Percentiles rank a stretch among this genome's conserved stretches.
Conservation (phyloP, 1,284 basidiomycete genomes). For the Cerrena zonata region DNA sequence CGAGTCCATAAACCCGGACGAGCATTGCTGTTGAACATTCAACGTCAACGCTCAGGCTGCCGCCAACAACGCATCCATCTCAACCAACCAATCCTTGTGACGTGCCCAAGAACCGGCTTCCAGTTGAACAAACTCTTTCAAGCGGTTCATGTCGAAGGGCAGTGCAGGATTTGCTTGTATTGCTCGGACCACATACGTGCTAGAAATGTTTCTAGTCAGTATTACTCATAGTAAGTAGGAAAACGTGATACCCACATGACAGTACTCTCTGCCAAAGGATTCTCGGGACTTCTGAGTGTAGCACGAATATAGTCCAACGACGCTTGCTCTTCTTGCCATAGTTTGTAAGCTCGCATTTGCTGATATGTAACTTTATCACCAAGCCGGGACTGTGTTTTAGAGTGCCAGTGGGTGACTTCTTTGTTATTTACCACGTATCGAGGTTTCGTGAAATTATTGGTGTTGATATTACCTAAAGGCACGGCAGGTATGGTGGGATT, state of each 20-base stretch:
- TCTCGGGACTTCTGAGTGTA: constrained; percentile 33
- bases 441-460: not conserved
- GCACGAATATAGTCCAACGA: constrained; percentile 45
- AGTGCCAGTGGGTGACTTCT: not conserved
- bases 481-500: not conserved
- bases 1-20: no score
- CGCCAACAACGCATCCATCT: constrained; percentile 13
- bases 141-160: constrained; percentile 31
- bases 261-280: constrained; percentile 46
- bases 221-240: no score
- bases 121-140: constrained; percentile 35
- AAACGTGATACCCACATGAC: constrained; percentile 44
- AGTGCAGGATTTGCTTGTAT: constrained; percentile 36
- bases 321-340: constrained; percentile 45
- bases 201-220: no score
- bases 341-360: constrained; percentile 49
- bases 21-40: no score
- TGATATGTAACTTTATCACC: constrained; percentile 28
- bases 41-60: not conserved
- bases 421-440: not conserved
- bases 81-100: constrained; percentile 33
- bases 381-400: constrained; percentile 3
- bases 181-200: constrained; percentile 42
- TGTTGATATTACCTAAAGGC: not conserved
- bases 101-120: constrained; percentile 39